Evolutionary conservation across 1,284 basidiomycete genomes (phyloP).

Genomic region (Fomitopsis pinicola): DNA sequence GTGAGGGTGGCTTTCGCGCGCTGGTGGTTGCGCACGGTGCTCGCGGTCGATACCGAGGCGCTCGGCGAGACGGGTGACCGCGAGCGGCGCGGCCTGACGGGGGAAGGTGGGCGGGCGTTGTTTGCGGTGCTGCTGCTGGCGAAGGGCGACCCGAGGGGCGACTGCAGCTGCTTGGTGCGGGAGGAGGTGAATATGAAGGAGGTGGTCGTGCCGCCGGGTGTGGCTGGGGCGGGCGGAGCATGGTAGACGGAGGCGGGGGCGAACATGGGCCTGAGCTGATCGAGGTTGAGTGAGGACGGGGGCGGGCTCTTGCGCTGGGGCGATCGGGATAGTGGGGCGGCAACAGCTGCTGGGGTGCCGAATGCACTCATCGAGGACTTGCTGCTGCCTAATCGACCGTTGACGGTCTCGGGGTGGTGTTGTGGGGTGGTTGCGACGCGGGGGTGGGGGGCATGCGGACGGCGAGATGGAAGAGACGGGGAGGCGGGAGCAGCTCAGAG

Average conservation of each 20-base stretch:
- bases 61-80: constrained; percentile 23
- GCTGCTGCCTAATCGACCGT: neutral
- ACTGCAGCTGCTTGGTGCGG: constrained; percentile 18
- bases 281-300: constrained; percentile 24
- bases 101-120: constrained; percentile 14
- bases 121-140: constrained; percentile 6
- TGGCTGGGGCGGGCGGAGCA: constrained; percentile 36
- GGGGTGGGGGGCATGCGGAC: neutral
- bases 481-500: neutral
- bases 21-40: constrained; percentile 18
- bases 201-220: constrained; percentile 44
- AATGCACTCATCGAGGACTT: neutral
- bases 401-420: neutral
- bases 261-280: constrained; percentile 21
- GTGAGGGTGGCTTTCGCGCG: constrained; percentile 13
- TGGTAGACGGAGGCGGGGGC: constrained; percentile 33
- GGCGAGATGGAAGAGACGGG: neutral
- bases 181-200: constrained; percentile 29
- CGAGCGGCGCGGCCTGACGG: constrained; percentile 15
- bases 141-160: constrained; percentile 14
- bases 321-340: constrained; percentile 1
- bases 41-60: constrained; percentile 14
- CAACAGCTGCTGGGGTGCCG: neutral
- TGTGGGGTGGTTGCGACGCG: neutral
- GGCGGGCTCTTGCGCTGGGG: constrained; percentile 17